phyloP scores from a whole-genome alignment of 768 basidiomycete genomes.

The Strobilomyces echinocephalus region DNA sequence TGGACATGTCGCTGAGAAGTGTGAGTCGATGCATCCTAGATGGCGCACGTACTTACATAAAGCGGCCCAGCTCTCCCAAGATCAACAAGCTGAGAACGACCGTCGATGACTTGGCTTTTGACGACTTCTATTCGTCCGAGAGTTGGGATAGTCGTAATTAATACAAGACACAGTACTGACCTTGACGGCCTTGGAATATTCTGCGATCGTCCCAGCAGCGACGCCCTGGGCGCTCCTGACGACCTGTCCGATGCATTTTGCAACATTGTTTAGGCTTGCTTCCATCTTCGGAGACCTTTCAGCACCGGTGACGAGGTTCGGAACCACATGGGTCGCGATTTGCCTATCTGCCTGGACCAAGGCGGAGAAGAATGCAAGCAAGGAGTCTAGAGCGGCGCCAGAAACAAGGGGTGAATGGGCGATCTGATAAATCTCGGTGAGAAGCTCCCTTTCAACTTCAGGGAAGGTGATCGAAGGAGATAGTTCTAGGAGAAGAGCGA shows the following conservation, averaged over 20 bases:
- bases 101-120: constrained; percentile 61
- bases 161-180: constrained; percentile 33
- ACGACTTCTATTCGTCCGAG: constrained; percentile 35
- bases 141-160: not conserved
- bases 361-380: constrained; percentile 76
- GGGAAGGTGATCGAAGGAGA: constrained; percentile 68
- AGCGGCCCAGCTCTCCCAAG: constrained; percentile 89
- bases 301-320: constrained; percentile 60
- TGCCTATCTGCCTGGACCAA: constrained; percentile 80
- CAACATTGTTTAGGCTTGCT: constrained; percentile 62
- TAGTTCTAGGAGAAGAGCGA: constrained; percentile 65
- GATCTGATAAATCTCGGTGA: constrained; percentile 61
- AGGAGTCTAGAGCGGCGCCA: constrained; percentile 71
- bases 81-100: constrained; percentile 82
- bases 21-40: constrained; percentile 1
- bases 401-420: constrained; percentile 77
- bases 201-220: constrained; percentile 78
- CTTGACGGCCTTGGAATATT: constrained; percentile 79
- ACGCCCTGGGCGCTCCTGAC: constrained; percentile 65
- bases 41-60: constrained; percentile 49
- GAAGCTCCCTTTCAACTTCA: constrained; percentile 66
- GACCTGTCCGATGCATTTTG: constrained; percentile 80
- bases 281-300: constrained; percentile 62
- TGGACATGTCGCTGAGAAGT: constrained; percentile 72
- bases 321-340: constrained; percentile 78